phyloP scores from a whole-genome alignment of 352 stramenopile species.

The Hyaloperonospora brassicae region DNA sequence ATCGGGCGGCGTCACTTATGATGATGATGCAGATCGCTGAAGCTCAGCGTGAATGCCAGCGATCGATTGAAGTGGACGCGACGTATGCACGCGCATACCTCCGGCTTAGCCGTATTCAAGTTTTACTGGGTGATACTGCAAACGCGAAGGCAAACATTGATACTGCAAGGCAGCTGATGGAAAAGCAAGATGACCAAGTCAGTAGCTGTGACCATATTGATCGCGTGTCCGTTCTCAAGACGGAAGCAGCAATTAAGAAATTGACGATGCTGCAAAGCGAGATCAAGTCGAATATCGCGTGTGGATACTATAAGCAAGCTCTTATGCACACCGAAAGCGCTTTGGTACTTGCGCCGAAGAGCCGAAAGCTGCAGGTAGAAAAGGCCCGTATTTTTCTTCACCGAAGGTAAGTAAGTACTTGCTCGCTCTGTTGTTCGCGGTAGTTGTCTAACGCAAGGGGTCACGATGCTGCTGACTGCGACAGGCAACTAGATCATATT shows the following conservation, averaged over 20 bases:
- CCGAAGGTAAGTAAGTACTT: slow-evolving; percentile 44
- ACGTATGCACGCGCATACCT: slow-evolving; percentile 69
- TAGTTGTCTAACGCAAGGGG: slow-evolving; percentile 4
- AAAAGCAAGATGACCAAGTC: slow-evolving; percentile 11
- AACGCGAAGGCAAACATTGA: slow-evolving; percentile 44
- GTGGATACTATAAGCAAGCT: slow-evolving; percentile 37
- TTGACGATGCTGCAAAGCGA: slow-evolving; percentile 38
- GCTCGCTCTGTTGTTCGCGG: background rate
- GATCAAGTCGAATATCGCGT: slow-evolving; percentile 54
- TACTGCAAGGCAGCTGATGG: slow-evolving; percentile 40
- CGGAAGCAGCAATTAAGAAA: slow-evolving; percentile 43
- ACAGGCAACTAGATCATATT: slow-evolving; percentile 39
- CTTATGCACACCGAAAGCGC: slow-evolving; percentile 44
- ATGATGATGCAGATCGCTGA: slow-evolving; percentile 70
- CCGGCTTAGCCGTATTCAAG: slow-evolving; percentile 56
- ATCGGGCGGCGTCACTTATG: slow-evolving; percentile 69
- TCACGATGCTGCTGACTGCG: slow-evolving; percentile 2
- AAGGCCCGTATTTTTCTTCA: slow-evolving; percentile 57
- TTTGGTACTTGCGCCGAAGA: slow-evolving; percentile 41
- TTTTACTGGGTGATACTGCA: slow-evolving; percentile 50
- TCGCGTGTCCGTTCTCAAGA: slow-evolving; percentile 38
- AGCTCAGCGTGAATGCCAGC: slow-evolving; percentile 56
- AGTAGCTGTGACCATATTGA: slow-evolving; percentile 31
- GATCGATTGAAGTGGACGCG: slow-evolving; percentile 58
- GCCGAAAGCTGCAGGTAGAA: slow-evolving; percentile 48